Evolutionary conservation across 768 basidiomycete species (phyloP).

Genomic region (Psilocybe cyanescens): DNA sequence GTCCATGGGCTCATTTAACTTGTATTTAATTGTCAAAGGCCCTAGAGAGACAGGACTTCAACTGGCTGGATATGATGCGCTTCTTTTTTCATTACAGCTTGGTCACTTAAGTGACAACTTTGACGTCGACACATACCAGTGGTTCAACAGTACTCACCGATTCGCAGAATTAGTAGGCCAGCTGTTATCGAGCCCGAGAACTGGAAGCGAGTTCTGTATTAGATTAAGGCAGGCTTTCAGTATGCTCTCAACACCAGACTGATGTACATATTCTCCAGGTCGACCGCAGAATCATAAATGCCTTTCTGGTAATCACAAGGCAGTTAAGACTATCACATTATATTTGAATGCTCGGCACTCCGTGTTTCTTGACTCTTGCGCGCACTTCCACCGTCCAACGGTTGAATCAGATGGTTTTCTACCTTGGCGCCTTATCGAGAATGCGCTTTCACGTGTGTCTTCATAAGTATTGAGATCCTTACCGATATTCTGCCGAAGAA

Average conservation of each 20-base stretch:
- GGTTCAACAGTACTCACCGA: too few species aligned
- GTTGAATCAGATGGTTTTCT: neutral
- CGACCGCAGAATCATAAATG: neutral
- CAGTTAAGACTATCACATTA: neutral
- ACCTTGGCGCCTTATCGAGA: neutral
- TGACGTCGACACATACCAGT: too few species aligned
- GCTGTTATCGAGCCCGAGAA: too few species aligned
- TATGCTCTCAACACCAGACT: neutral
- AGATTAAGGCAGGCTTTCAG: neutral
- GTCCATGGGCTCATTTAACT: too few species aligned
- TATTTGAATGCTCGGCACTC: neutral
- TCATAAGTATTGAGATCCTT: neutral
- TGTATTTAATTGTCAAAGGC: too few species aligned
- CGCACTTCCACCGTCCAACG: neutral
- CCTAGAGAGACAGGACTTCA: too few species aligned
- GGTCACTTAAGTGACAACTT: too few species aligned
- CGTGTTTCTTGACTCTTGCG: neutral
- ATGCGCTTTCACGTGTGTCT: neutral
- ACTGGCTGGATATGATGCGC: too few species aligned
- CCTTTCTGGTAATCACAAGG: too few species aligned
- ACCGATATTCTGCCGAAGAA: conserved; percentile 10
- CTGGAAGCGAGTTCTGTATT: too few species aligned
- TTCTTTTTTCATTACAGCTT: too few species aligned
- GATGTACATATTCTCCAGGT: neutral
- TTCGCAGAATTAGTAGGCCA: too few species aligned